Evolutionary conservation across 148 eudicot species (phyloP).

Genomic region (Chenopodium suecicum): DNA sequence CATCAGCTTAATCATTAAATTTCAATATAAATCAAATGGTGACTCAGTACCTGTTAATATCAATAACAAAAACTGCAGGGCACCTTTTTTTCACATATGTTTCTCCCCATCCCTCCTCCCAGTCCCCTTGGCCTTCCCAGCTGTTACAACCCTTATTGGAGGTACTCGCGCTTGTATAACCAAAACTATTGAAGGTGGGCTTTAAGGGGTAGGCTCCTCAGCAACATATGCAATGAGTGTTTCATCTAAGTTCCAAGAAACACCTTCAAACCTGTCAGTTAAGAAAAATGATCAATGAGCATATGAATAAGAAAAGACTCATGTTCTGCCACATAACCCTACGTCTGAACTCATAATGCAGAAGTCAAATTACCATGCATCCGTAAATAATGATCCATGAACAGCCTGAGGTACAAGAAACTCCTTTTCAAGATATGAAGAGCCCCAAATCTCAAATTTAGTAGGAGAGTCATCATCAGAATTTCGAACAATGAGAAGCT

Average conservation of each 20-base stretch:
- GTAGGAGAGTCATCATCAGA: slow-evolving; percentile 68
- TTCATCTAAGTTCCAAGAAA: slow-evolving; percentile 87
- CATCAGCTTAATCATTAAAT: neutral
- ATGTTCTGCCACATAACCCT: too few relatives aligned
- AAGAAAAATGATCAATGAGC: slow-evolving; percentile 2
- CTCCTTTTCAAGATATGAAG: slow-evolving; percentile 67
- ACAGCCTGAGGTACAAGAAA: slow-evolving; percentile 61
- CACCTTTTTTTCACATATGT: slow-evolving; percentile 75
- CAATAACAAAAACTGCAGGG: slow-evolving; percentile 77
- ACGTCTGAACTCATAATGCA: neutral
- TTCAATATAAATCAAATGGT: slow-evolving; percentile 6
- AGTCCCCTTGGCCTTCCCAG: slow-evolving; percentile 93
- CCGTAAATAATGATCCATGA: slow-evolving; percentile 78
- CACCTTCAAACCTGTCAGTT: slow-evolving; percentile 79
- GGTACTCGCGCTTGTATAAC: slow-evolving; percentile 55
- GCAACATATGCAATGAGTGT: slow-evolving; percentile 83
- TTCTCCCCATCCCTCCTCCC: slow-evolving; percentile 95
- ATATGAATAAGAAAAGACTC: neutral
- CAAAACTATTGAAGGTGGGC: slow-evolving; percentile 55
- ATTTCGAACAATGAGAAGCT: slow-evolving; percentile 77
- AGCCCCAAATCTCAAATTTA: slow-evolving; percentile 76
- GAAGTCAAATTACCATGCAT: slow-evolving; percentile 62
- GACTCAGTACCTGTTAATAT: slow-evolving; percentile 50
- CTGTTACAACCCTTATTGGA: slow-evolving; percentile 54
- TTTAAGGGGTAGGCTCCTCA: slow-evolving; percentile 70